Conservation (phyloP, 2,329 filamentous ascomycete species). For the Malbranchea cinnamomea region DNA sequence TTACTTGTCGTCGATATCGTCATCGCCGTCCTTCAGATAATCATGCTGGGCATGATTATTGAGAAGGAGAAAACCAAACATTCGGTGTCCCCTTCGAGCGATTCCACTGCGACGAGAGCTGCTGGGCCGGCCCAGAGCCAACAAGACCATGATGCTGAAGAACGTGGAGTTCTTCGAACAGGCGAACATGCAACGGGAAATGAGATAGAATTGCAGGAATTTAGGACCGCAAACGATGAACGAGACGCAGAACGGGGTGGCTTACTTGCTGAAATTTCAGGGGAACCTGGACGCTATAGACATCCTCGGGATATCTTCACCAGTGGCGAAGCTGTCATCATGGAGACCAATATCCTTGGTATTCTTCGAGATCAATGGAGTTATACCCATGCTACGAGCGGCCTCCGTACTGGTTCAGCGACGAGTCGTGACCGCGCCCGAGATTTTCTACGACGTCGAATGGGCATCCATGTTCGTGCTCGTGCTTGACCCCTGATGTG, state of each 20-base stretch:
- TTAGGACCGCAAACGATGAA: conserved; percentile 13
- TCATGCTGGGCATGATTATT: conserved; percentile 40
- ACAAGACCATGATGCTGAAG: conserved; percentile 46
- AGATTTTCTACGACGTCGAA: conserved; percentile 23
- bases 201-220: conserved; percentile 27
- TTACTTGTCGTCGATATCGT: conserved; percentile 39
- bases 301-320: conserved; percentile 25
- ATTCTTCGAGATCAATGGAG: conserved; percentile 27
- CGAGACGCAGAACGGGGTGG: conserved; percentile 12
- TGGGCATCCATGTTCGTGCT: conserved; percentile 25
- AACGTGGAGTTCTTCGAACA: conserved; percentile 37
- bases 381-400: conserved; percentile 14
- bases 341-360: conserved; percentile 22
- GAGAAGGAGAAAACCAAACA: conserved; percentile 35
- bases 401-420: conserved; percentile 11
- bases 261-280: conserved; percentile 21
- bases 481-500: too few species aligned
- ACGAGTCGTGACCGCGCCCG: conserved; percentile 21
- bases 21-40: conserved; percentile 39
- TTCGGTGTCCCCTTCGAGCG: conserved; percentile 8
- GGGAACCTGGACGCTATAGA: conserved; percentile 6
- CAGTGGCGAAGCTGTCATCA: conserved; percentile 23
- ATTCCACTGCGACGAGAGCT: conserved; percentile 14
- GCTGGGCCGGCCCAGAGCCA: conserved; percentile 8
- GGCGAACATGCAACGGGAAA: conserved; percentile 15